Evolutionary conservation across 495 filamentous ascomycete species (phyloP), one percentile per base, ranked within the genome.

Genomic region (Talaromyces stipitatus): DNA sequence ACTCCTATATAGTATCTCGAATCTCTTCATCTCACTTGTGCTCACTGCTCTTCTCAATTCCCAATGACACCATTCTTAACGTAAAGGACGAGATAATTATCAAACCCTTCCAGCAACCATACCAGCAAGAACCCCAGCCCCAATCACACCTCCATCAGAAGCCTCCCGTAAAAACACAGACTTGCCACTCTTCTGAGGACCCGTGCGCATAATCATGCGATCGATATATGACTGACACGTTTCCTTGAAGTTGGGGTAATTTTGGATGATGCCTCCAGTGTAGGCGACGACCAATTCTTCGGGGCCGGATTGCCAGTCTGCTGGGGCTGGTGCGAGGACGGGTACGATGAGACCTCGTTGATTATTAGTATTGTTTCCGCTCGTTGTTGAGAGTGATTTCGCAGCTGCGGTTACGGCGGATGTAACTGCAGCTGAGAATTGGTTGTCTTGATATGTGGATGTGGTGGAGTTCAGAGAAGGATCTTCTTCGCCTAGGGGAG

Each of bases 241-340:
- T 28, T 78, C 72, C 47, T 88, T 77, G 64, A 89, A 91, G 57
- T 84, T 72, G 16, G 87, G 88, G 61, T 90, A 91, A 61, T 88
- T 80, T 28, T 85, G 82, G 50, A 91, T 91, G 58, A 87, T 89
- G 18, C 88, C 87, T 7, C 88, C 88, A 0, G 88, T 90, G 60
- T 88, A 91, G 4, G 87, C 88, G 10, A 92, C 84, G 4, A 87
- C 82, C 47, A 92, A 68, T 61, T 89, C 84, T 41, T 87, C 76
- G 4, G 75, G 75, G 9, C 74, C 73, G 4, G 72, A 76, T 51
- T 77, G 70, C 74, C 73, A 77, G 53, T 75, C 72, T 9, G 64
- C 64, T 12, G 72, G 69, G 0, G 64, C 60, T 12, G 66, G 66
- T 1, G 65, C 66, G 0, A 78, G 56, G 14, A 78, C 72, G 11